Percentiles rank a stretch among this genome's conserved stretches.
Conservation (phyloP, 306 rosid genomes). For the Vachellia collinsii region DNA sequence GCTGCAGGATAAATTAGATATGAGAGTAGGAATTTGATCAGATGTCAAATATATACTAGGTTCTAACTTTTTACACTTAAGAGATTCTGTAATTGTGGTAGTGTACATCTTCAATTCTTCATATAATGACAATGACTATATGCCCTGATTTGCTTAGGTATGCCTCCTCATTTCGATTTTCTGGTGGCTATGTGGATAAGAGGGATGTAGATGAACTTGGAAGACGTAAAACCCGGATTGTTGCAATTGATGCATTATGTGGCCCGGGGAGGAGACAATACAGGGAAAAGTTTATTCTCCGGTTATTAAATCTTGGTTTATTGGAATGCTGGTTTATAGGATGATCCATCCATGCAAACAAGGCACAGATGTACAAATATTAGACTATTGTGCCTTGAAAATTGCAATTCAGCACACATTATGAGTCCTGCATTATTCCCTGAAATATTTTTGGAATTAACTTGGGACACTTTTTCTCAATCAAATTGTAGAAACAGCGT, state of each 20-base stretch:
- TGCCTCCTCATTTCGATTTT: slow-evolving; percentile 79
- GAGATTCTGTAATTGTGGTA: slow-evolving; percentile 23
- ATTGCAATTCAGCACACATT: slow-evolving; percentile 23
- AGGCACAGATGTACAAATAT: background rate
- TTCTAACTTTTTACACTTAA: slow-evolving; percentile 21
- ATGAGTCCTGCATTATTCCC: background rate
- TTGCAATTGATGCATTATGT: slow-evolving; percentile 90
- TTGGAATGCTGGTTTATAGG: slow-evolving; percentile 24
- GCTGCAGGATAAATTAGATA: slow-evolving; percentile 3
- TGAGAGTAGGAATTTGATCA: slow-evolving; percentile 10
- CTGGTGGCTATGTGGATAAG: slow-evolving; percentile 73
- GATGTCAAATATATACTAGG: background rate
- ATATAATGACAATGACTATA: slow-evolving; percentile 35
- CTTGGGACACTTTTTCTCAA: slow-evolving; percentile 17
- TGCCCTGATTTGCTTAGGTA: slow-evolving; percentile 62
- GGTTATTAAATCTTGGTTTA: slow-evolving; percentile 59
- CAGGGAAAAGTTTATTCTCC: slow-evolving; percentile 59
- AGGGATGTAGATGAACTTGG: slow-evolving; percentile 61
- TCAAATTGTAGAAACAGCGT: background rate
- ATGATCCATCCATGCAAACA: background rate
- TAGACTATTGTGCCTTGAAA: slow-evolving; percentile 14
- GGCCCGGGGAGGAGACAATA: slow-evolving; percentile 78
- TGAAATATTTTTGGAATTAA: slow-evolving; percentile 14
- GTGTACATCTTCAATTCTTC: slow-evolving; percentile 21
- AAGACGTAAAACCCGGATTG: slow-evolving; percentile 76